Base-by-base conservation (phyloP, 257 asterid genomes). In the Salvia rosmarinus region DNA sequence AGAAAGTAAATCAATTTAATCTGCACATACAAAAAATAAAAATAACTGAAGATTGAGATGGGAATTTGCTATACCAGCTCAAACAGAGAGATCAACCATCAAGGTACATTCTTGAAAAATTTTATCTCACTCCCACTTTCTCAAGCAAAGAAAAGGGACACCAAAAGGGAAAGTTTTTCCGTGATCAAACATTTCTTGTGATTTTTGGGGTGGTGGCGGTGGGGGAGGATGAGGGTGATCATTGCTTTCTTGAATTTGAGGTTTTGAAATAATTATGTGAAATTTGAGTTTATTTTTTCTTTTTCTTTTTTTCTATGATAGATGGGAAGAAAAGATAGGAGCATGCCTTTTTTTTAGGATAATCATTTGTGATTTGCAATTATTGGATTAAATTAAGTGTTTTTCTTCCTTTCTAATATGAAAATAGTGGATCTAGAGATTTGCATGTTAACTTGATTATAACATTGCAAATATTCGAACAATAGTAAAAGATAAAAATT, bases 41-140 rank as follows among this genome's bases (percentile, higher is more conserved):
- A 25, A 42, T 4, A 32, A 11, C 7, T 28, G 52, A 13, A 44
- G 21, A 62, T 57, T 19, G 3, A 37, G 7, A 61, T 2, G 19
- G 28, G 59, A 23, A 23, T 39, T 30, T 74, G 39, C 51, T 50
- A 9, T 71, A 75, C 79, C 79, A 55, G 68, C 76, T 78, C 2
- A 40, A 67, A 66, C 57, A 74, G 60, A 64, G 57, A 81, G 57
- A 81, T 59, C 71, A 70, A 69, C 65, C 57, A 17, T 25, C 21
- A 34, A 39, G 28, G 16, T 70, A n/a, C 50, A 60, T 64, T 49
- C 68, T 50, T 13, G 79, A 80, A 39, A 69, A 65, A 47, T 20
- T 21, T 70, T 4, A 17, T 57, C 69, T 54, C 44, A 34, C 78
- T 55, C 61, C 46, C 47, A 62, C 50, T 46, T 46, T 68, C 56